Base-by-base conservation (phyloP, 2,329 filamentous ascomycete species). In the Fusarium algeriense region DNA sequence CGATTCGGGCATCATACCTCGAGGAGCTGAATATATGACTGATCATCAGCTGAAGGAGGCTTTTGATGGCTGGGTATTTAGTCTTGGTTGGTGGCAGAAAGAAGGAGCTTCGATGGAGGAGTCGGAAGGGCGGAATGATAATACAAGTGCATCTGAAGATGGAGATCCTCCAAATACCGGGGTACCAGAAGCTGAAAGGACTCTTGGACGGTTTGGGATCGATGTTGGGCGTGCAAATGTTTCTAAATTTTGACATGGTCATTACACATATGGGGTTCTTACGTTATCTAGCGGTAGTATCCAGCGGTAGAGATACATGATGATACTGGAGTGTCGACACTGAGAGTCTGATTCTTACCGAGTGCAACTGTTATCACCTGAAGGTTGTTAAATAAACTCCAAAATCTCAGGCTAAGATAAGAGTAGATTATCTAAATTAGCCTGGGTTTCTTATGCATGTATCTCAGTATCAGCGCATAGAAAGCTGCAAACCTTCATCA, bases 181-280 rank as follows among this genome's bases (percentile, higher is more conserved):
- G 14, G 2, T 7, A 35, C 13, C 1, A 6, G 17, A 28, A 3
- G 7, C 2, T 0, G 2, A 34, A 35, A 20, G 7, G 5, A 8
- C 19, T 23, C 6, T 14, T 6, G 37, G 15, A 0, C 32, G 28
- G 12, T 53, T 53, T 53, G 56, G 56, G 10, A n/a, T 59, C 15
- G 56, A 41, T 26, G 20, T 59, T 20, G 35, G 56, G 20, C 7
- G 46, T 2, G 13, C 56, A 7, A 28, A 4, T 43, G 10, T 28
- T 20, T 41, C 35, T 26, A 53, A 59, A 9, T 54, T 35, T 14
- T 38, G 11, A 34, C 14, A 13, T 35, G 34, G 13, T 35, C 34
- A 12, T 35, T 35, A 35, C 12, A 14, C 34, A 35, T 35, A 35
- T 35, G 3, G 34, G 12, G 13, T 15, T 23, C 5, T 3, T 23